phyloP scores from a whole-genome alignment of 2,329 filamentous ascomycete genomes.

The Pseudogymnoascus sp. region DNA sequence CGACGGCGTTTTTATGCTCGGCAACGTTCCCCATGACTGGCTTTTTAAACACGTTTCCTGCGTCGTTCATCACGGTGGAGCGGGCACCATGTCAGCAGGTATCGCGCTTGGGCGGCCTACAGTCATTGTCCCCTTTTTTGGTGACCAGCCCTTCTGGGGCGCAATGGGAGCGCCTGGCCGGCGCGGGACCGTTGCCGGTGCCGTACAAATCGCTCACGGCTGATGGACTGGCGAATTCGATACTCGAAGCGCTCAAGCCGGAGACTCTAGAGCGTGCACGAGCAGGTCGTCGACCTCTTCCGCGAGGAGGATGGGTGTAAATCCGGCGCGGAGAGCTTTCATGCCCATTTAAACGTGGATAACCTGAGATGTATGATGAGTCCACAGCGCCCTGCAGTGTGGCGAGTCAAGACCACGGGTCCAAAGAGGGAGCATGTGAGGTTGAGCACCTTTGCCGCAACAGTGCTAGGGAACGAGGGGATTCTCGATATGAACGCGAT shows the following conservation, averaged over 20 bases:
- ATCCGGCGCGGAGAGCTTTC: constrained; percentile 58
- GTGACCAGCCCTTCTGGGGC: constrained; percentile 76
- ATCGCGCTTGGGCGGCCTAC: constrained; percentile 71
- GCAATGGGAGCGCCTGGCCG: constrained; percentile 63
- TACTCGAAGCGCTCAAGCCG: constrained; percentile 50
- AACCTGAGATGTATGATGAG: constrained; percentile 60
- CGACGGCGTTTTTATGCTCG: constrained; percentile 70
- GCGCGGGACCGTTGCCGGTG: constrained; percentile 63
- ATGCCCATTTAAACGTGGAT: constrained; percentile 57
- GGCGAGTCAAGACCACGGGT: constrained; percentile 62
- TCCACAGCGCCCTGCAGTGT: constrained; percentile 61
- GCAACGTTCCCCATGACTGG: constrained; percentile 81
- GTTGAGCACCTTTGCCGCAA: constrained; percentile 66
- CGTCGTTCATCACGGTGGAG: constrained; percentile 79
- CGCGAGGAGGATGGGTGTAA: constrained; percentile 56
- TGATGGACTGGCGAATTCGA: constrained; percentile 56
- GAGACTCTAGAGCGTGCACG: constrained; percentile 47
- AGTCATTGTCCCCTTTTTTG: constrained; percentile 75
- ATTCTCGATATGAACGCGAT: constrained; percentile 40
- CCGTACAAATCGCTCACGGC: constrained; percentile 60
- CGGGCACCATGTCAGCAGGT: constrained; percentile 76
- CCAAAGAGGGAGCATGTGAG: constrained; percentile 34
- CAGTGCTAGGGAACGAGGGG: constrained; percentile 56
- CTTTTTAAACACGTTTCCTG: constrained; percentile 71
- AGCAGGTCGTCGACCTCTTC: constrained; percentile 48